phyloP scores from a whole-genome alignment of 352 stramenopile genomes.

The Aphanomyces cochlioides region DNA sequence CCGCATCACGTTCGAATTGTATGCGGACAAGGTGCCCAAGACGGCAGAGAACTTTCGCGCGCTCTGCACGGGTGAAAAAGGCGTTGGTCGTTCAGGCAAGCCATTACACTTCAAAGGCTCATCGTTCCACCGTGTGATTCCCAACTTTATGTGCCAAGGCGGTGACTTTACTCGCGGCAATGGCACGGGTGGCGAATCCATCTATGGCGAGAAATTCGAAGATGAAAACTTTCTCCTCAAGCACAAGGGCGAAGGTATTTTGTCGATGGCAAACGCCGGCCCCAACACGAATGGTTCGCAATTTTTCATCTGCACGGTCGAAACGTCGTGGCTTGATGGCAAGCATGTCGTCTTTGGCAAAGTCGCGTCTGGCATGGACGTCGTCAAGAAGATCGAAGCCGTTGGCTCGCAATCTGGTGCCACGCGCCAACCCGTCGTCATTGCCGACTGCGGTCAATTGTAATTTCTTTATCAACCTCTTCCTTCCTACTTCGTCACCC shows the following conservation, averaged over 20 bases:
- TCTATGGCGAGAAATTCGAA: constrained; percentile 94
- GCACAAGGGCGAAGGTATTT: constrained; percentile 88
- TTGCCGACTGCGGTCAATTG: constrained; percentile 96
- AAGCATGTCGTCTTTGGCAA: constrained; percentile 95
- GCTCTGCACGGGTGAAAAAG: constrained; percentile 56
- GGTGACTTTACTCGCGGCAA: constrained; percentile 86
- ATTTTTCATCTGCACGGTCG: constrained; percentile 95
- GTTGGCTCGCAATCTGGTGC: constrained; percentile 92
- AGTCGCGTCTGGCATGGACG: constrained; percentile 94
- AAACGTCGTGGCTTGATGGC: constrained; percentile 88
- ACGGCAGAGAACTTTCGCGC: constrained; percentile 58
- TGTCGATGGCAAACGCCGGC: constrained; percentile 96
- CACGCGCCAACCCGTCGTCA: constrained; percentile 86
- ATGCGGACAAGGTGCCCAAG: constrained; percentile 79
- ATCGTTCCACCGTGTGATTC: constrained; percentile 87
- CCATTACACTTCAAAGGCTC: constrained; percentile 83
- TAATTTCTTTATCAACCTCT: constrained; percentile 30
- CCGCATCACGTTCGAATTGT: constrained; percentile 87
- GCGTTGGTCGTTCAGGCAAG: constrained; percentile 63
- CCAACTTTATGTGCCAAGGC: constrained; percentile 83
- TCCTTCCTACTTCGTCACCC: too few relatives aligned
- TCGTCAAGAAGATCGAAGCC: constrained; percentile 96
- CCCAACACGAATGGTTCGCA: constrained; percentile 97
- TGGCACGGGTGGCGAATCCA: constrained; percentile 92
- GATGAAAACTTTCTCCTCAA: constrained; percentile 96